phyloP scores from a whole-genome alignment of 495 filamentous ascomycete species.

The Penicillium subrubescens region DNA sequence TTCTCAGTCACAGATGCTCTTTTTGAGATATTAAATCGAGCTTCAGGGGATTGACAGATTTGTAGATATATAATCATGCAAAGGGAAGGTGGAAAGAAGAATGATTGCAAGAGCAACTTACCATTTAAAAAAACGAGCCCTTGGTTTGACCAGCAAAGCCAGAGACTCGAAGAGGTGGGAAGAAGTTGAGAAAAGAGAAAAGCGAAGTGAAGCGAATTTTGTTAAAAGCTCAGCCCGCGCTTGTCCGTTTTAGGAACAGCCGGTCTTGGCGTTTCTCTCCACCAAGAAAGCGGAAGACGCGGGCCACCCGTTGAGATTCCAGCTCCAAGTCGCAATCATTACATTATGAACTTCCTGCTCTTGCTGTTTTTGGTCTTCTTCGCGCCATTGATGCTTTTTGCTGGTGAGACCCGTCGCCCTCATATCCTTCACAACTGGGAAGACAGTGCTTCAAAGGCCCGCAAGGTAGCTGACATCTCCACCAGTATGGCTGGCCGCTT shows the following conservation, averaged over 20 bases:
- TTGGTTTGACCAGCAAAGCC: conserved; percentile 42
- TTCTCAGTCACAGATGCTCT: conserved; percentile 54
- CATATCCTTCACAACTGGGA: neutral
- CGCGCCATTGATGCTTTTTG: conserved; percentile 47
- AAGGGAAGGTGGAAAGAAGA: conserved; percentile 15
- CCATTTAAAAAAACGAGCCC: conserved; percentile 35
- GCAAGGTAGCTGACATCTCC: conserved; percentile 24
- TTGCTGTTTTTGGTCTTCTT: conserved; percentile 54
- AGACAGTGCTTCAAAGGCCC: neutral
- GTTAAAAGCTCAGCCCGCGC: conserved; percentile 23
- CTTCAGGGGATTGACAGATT: conserved; percentile 94
- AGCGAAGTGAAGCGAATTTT: conserved; percentile 27
- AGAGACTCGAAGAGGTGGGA: conserved; percentile 20
- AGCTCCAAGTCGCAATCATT: conserved; percentile 3
- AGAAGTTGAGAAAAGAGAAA: conserved; percentile 17
- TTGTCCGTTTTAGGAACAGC: conserved; percentile 33
- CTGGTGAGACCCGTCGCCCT: conserved; percentile 38
- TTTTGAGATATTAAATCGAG: conserved; percentile 46
- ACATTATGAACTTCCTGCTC: conserved; percentile 51
- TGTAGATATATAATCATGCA: conserved; percentile 73
- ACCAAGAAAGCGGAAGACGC: neutral
- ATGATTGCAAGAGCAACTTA: conserved; percentile 27
- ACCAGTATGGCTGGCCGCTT: conserved; percentile 57
- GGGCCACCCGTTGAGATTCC: neutral
- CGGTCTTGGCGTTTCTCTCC: conserved; percentile 13